phyloP scores from a whole-genome alignment of 495 filamentous ascomycete species.

The Rostrohypoxylon terebratum region DNA sequence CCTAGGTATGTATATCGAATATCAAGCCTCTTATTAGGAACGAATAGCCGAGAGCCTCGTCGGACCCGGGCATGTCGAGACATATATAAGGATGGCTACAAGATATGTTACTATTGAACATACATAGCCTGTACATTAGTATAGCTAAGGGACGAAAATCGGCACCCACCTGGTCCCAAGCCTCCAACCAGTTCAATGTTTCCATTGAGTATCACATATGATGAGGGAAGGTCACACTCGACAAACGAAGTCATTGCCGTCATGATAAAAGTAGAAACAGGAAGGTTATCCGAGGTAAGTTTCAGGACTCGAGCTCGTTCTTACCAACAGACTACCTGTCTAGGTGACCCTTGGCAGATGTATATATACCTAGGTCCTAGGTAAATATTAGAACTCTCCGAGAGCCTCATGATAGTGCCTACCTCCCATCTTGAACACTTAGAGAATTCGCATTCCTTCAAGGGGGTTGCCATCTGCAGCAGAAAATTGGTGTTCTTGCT shows the following conservation, averaged over 20 bases:
- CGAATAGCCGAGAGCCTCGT: neutral
- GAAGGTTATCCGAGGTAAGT: neutral
- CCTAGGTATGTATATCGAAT: slow-evolving; percentile 6
- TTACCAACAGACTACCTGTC: slow-evolving; percentile 11
- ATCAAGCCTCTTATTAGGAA: neutral
- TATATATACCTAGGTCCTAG: neutral
- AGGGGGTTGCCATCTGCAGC: neutral
- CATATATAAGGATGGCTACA: slow-evolving; percentile 4
- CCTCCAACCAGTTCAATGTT: slow-evolving; percentile 18
- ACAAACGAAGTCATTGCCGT: neutral
- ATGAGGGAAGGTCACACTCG: slow-evolving; percentile 20
- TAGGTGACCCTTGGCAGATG: neutral
- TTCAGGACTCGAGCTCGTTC: neutral
- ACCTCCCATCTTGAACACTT: neutral
- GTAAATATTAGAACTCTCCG: neutral
- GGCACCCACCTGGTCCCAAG: too few relatives aligned
- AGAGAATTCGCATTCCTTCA: neutral
- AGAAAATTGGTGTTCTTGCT: neutral
- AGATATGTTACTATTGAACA: neutral
- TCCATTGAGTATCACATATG: slow-evolving; percentile 9
- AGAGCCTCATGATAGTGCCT: neutral
- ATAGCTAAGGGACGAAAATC: slow-evolving; percentile 6
- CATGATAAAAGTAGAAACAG: slow-evolving; percentile 3
- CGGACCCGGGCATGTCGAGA: neutral
- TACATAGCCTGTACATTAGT: slow-evolving; percentile 1